Conservation (phyloP, 176 grass and related monocot species). For the Chloris gayana region DNA sequence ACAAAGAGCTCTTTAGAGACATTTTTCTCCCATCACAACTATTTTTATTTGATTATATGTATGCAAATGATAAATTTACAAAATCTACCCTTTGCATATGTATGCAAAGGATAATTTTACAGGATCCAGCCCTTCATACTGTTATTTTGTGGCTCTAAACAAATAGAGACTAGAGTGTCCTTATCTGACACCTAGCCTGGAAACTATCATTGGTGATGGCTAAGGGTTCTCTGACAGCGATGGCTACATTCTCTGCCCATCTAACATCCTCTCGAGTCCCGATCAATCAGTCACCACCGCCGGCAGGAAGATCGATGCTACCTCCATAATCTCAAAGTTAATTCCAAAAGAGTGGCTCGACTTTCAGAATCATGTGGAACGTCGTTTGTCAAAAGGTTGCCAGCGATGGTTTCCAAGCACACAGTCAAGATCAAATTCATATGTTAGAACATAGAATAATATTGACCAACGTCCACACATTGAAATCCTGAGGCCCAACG, state of each 20-base stretch:
- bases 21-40: too few species aligned
- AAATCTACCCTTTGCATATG: too few species aligned
- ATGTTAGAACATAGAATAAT: not conserved
- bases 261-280: conserved; percentile 35
- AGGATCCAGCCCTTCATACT: not conserved
- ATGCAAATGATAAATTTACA: not conserved
- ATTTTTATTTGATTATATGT: too few species aligned
- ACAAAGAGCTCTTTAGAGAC: too few species aligned
- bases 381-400: conserved; percentile 26
- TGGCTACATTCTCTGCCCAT: conserved; percentile 12
- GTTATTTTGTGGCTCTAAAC: not conserved
- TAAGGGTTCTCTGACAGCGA: conserved; percentile 14
- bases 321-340: conserved; percentile 25
- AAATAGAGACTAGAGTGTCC: not conserved
- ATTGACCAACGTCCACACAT: not conserved
- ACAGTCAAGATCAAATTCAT: not conserved
- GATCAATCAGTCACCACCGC: conserved; percentile 3
- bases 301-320: conserved; percentile 15
- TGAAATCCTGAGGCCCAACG: not conserved
- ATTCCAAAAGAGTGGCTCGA: conserved; percentile 37
- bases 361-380: conserved; percentile 21
- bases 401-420: not conserved
- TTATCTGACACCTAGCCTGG: not conserved
- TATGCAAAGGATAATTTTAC: too few species aligned
- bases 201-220: conserved; percentile 25